Percentiles rank a stretch among this genome's conserved stretches.
These are phyloP conservation scores for Beauveria sp. DNA, from an alignment of 2,329 filamentous ascomycete species.

Conservation along the genomic window DNA sequence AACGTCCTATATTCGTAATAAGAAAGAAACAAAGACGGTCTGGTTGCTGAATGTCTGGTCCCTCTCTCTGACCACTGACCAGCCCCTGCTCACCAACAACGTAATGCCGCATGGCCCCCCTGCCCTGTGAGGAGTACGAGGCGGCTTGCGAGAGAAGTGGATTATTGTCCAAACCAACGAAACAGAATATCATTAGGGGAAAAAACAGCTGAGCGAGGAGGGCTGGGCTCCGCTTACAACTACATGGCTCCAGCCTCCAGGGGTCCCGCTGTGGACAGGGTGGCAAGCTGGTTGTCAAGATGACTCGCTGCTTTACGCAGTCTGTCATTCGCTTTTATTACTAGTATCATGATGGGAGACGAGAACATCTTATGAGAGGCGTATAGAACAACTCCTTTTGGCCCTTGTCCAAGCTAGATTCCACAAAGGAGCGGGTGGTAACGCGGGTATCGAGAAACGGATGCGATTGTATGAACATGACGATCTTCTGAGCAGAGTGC, in stretches of 20 bases:
- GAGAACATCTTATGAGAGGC: not conserved
- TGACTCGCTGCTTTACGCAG: not conserved
- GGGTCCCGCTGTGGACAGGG: not conserved
- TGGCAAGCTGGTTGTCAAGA: not conserved
- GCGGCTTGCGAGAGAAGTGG: too few species aligned
- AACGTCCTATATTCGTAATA: not conserved
- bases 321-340: too few species aligned
- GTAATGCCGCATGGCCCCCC: not conserved
- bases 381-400: not conserved
- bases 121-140: not conserved
- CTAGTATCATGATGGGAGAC: too few species aligned
- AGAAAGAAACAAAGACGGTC: not conserved
- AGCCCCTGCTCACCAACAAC: not conserved
- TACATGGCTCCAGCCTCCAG: not conserved
- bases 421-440: too few species aligned
- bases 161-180: not conserved
- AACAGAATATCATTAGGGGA: not conserved
- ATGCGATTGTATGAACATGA: too few species aligned
- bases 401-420: not conserved
- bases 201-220: not conserved
- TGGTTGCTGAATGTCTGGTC: too few species aligned
- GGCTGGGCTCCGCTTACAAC: constrained; percentile 1
- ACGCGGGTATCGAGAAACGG: too few species aligned
- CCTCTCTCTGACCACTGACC: not conserved
- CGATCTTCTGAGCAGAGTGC: too few species aligned